Conservation (phyloP, 2,329 filamentous ascomycete genomes). For the Periconia sp. region DNA sequence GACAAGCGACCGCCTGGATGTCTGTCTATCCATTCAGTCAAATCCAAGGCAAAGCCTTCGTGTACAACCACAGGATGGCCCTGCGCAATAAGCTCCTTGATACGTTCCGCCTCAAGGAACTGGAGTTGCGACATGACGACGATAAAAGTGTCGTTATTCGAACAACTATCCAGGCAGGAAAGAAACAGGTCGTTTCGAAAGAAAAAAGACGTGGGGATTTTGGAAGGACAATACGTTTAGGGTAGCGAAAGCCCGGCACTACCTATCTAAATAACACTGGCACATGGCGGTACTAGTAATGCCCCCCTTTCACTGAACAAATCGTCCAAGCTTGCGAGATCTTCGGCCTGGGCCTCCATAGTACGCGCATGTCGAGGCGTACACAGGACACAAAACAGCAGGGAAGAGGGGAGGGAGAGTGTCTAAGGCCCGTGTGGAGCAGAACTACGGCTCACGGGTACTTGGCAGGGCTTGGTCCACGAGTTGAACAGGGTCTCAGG, state of each 20-base stretch:
- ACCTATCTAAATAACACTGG: neutral
- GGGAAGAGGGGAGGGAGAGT: neutral
- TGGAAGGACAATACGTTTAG: neutral
- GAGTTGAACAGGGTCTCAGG: neutral
- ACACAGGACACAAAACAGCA: neutral
- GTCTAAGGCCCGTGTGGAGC: neutral
- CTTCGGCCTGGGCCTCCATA: neutral
- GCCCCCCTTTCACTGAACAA: neutral
- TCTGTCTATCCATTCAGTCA: constrained; percentile 60
- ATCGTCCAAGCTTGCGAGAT: constrained; percentile 1
- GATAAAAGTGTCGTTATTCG: neutral
- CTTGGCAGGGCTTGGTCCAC: neutral
- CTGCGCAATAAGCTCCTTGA: constrained; percentile 57
- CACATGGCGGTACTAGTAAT: neutral
- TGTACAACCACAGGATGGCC: constrained; percentile 60
- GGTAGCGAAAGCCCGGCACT: neutral
- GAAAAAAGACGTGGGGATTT: neutral
- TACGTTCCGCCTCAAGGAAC: constrained; percentile 48
- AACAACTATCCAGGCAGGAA: neutral
- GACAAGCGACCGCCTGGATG: constrained; percentile 63
- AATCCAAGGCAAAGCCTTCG: constrained; percentile 56
- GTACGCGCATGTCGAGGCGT: neutral
- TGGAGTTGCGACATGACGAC: constrained; percentile 21
- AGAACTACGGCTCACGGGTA: neutral
- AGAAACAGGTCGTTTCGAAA: too few species aligned